Evolutionary conservation across 768 basidiomycete genomes (phyloP), one percentile per base, ranked within the genome.

Genomic region (Lentinula boryana): DNA sequence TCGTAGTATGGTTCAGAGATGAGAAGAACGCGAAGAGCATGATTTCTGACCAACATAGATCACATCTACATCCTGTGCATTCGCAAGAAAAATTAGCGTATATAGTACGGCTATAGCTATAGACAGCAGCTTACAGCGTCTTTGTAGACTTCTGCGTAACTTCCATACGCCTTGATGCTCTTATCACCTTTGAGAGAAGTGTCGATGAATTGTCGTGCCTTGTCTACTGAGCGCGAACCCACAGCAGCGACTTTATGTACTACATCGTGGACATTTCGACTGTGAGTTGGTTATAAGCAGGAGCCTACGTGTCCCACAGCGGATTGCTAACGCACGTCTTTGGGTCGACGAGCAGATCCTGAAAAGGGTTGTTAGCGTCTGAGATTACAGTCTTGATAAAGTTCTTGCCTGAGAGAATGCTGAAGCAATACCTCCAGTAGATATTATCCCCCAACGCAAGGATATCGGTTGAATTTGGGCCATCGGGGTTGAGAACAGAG

Each of bases 361-460:
- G 61, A 12, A 16, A 16, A 60, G 60, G n/a, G 23, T 31, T 50
- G 40, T 50, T 57, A 51, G 31, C 48, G 54, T 62, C 15, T 64
- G 21, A 58, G 62, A 31, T 13, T 10, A 18, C 0, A 8, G 43
- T 18, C 12, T 2, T 13, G 18, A 46, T 31, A 35, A 35, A 3
- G n/a, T 16, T 23, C 16, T 33, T 61, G 89, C 91, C 77, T 82
- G 84, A 10, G 85, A 81, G 69, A 94, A 95, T 10, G 69, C 71
- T 33, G 75, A 75, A 8, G 91, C 85, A 61, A 94, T 95, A 18
- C 70, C 68, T 33, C 91, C 91, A 1, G 92, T 93, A 12, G 91
- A 90, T 63, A 96, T 88, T 64, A 95, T 90, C 16, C 93, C 93
- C 93, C 93, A 94, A 59, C 84, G 84, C 58, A 93, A 36, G 9